A percentile compares a stretch with the other conserved stretches of the same genome.
These are phyloP conservation scores for Phytomonas sp. DNA, from an alignment of 208 protist genomes.

Conservation along the genomic window DNA sequence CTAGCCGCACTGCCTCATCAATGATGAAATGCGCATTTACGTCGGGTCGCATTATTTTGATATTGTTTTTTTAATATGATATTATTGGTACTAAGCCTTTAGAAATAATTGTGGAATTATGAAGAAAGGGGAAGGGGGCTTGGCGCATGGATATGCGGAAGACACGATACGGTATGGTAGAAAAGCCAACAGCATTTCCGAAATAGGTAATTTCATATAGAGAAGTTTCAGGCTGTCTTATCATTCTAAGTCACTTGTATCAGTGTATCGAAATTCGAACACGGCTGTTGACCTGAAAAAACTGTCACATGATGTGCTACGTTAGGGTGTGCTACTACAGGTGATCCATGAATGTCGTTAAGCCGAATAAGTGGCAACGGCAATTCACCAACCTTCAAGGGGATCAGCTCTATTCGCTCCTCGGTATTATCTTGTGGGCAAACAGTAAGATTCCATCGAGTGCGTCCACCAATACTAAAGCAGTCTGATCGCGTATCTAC, in stretches of 20 bases:
- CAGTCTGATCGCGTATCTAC: conserved; percentile 20
- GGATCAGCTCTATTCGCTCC: conserved; percentile 13
- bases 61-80: neutral
- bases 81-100: neutral
- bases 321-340: conserved; percentile 20
- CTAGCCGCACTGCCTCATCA: neutral
- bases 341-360: conserved; percentile 21
- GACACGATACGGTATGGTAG: neutral
- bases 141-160: neutral
- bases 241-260: neutral
- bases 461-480: conserved; percentile 27
- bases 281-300: neutral
- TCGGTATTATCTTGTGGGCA: conserved; percentile 10
- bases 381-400: conserved; percentile 20
- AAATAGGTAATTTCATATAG: neutral
- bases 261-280: neutral
- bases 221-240: neutral
- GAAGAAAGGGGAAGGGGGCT: neutral
- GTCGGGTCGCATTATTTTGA: neutral
- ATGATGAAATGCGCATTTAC: neutral
- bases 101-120: neutral
- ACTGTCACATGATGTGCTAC: conserved; percentile 22
- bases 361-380: conserved; percentile 14
- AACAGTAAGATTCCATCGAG: conserved; percentile 30
- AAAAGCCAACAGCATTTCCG: neutral